phyloP scores from a whole-genome alignment of 129 eudicot species.

The Flaveria bidentis region DNA sequence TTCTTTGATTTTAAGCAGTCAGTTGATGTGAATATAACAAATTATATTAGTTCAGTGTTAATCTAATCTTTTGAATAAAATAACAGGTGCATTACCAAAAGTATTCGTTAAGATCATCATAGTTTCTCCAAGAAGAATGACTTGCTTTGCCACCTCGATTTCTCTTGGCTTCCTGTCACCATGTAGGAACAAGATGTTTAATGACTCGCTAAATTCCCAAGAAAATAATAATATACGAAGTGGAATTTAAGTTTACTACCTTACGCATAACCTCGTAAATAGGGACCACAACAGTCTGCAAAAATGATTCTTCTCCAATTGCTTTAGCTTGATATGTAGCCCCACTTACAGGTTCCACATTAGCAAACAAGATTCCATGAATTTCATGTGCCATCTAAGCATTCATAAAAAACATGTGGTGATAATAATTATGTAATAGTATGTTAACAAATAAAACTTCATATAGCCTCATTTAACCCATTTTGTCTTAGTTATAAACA shows the following conservation, averaged over 20 bases:
- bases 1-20: not conserved
- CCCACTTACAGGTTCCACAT: slow-evolving; percentile 73
- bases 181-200: slow-evolving; percentile 32
- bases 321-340: slow-evolving; percentile 62
- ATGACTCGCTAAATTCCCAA: slow-evolving; percentile 24
- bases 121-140: slow-evolving; percentile 98
- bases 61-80: not conserved
- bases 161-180: slow-evolving; percentile 81
- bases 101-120: slow-evolving; percentile 95
- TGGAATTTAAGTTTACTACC: slow-evolving; percentile 47
- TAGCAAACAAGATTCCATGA: slow-evolving; percentile 71
- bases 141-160: slow-evolving; percentile 92
- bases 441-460: slow-evolving; percentile 12
- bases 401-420: slow-evolving; percentile 13
- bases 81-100: slow-evolving; percentile 69
- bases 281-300: slow-evolving; percentile 78
- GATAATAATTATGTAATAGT: not conserved
- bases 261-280: slow-evolving; percentile 78
- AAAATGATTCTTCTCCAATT: slow-evolving; percentile 73
- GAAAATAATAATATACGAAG: not conserved
- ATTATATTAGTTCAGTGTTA: not conserved
- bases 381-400: slow-evolving; percentile 81
- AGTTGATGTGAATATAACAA: not conserved
- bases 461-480: slow-evolving; percentile 11
- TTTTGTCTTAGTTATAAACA: slow-evolving; percentile 3